Conservation (phyloP, 345 rosid genomes). For the Lagerstroemia speciosa region DNA sequence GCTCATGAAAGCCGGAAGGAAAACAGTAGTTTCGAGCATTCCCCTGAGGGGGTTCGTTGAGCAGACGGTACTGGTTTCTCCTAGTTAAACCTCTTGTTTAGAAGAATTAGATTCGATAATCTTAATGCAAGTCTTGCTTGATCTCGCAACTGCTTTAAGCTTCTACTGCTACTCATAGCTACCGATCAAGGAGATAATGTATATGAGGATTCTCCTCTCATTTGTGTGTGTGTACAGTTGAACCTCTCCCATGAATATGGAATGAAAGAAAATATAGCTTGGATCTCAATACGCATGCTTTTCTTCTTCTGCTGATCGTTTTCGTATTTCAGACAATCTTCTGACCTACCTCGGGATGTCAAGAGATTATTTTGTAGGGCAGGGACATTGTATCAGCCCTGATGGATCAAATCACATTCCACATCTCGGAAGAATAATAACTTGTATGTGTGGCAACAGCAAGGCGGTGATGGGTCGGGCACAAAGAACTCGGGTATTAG, state of each 20-base stretch:
- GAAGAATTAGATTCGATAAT: not conserved
- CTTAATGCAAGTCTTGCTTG: not conserved
- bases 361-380: not conserved
- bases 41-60: constrained; percentile 18
- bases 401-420: not conserved
- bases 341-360: not conserved
- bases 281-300: not conserved
- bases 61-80: not conserved
- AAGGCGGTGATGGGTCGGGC: too few relatives aligned
- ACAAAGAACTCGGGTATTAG: too few relatives aligned
- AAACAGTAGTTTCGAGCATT: constrained; percentile 30
- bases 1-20: constrained; percentile 19
- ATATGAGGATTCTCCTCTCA: not conserved
- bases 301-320: not conserved
- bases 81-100: not conserved
- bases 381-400: not conserved
- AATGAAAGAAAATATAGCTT: not conserved
- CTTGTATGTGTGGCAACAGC: too few relatives aligned
- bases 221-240: constrained; percentile 1
- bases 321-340: not conserved
- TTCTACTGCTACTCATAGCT: not conserved
- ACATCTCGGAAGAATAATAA: too few relatives aligned
- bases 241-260: not conserved
- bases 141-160: not conserved
- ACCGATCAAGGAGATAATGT: not conserved